phyloP scores from a whole-genome alignment of 2,329 filamentous ascomycete species.

The Bipolaris zeicola region DNA sequence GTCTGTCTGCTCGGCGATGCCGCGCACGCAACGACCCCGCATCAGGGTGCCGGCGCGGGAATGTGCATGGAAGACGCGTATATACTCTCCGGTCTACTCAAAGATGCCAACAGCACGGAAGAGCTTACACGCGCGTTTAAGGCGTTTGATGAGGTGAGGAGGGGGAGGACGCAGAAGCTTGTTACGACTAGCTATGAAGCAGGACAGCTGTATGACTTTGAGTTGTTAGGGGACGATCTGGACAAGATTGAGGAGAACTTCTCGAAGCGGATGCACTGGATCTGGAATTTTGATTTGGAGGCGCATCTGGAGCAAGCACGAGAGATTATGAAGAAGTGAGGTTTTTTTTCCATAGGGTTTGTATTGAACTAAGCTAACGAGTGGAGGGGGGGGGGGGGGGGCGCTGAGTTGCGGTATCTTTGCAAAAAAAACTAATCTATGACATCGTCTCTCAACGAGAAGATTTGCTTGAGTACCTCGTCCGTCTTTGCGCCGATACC shows the following conservation, averaged over 20 bases:
- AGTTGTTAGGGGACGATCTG: conserved; percentile 47
- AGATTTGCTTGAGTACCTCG: conserved; percentile 77
- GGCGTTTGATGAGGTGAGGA: conserved; percentile 37
- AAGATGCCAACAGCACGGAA: conserved; percentile 32
- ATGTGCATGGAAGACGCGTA: conserved; percentile 62
- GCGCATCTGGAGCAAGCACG: conserved; percentile 42
- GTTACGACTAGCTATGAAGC: conserved; percentile 39
- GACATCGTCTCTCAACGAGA: conserved; percentile 74
- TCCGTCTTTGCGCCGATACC: conserved; percentile 74
- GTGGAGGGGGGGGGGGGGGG: no score
- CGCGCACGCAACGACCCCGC: conserved; percentile 61
- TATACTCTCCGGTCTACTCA: conserved; percentile 37
- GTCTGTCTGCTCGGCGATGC: conserved; percentile 62
- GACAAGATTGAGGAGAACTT: conserved; percentile 45
- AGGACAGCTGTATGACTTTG: conserved; percentile 50
- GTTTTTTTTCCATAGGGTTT: neutral
- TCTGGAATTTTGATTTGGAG: conserved; percentile 50
- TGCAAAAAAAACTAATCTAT: conserved; percentile 53
- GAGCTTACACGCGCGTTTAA: conserved; percentile 44
- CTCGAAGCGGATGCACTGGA: conserved; percentile 45
- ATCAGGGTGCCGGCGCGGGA: conserved; percentile 62
- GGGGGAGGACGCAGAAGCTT: conserved; percentile 36
- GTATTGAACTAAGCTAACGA: neutral
- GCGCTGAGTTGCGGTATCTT: neutral
- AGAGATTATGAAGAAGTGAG: conserved; percentile 27